Conservation (phyloP, 352 stramenopile genomes). For the Phytophthora pini region DNA sequence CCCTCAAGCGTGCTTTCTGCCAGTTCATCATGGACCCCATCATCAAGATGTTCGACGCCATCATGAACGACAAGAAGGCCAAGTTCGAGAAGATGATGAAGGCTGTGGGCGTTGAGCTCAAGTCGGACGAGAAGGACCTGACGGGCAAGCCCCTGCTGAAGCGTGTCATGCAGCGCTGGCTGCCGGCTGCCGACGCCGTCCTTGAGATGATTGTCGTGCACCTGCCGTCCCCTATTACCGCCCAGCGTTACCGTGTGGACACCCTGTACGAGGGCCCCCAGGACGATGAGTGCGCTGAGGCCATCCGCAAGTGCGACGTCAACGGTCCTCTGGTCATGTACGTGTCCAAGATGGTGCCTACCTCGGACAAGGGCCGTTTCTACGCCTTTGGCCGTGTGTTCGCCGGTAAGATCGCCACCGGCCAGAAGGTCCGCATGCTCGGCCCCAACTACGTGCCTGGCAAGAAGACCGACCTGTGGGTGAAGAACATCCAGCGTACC, state of each 20-base stretch:
- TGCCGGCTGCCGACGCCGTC: constrained; percentile 98
- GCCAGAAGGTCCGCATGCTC: constrained; percentile 99
- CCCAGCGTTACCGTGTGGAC: constrained; percentile 98
- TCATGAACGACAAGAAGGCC: constrained; percentile 99
- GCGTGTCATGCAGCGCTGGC: constrained; percentile 99
- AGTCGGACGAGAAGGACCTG: constrained; percentile 97
- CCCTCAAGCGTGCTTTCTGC: constrained; percentile 98
- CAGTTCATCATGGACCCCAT: constrained; percentile 99
- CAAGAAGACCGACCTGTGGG: constrained; percentile 99
- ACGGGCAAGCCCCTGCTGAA: constrained; percentile 98
- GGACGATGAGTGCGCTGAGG: constrained; percentile 97
- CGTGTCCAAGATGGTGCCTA: constrained; percentile 99
- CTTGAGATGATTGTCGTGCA: constrained; percentile 99
- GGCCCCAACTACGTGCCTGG: constrained; percentile 99
- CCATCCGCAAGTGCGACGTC: constrained; percentile 99
- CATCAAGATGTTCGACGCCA: constrained; percentile 99
- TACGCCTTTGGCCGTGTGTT: constrained; percentile 99
- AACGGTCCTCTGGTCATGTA: constrained; percentile 99
- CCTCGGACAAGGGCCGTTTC: constrained; percentile 98
- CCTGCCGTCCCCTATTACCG: constrained; percentile 96
- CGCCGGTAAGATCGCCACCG: constrained; percentile 98
- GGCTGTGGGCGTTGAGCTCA: constrained; percentile 97
- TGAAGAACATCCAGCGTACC: constrained; percentile 99
- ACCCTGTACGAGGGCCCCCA: constrained; percentile 98
- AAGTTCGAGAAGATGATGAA: constrained; percentile 99